phyloP scores from a whole-genome alignment of 2,329 filamentous ascomycete genomes.

The Pseudogymnoascus sp. region DNA sequence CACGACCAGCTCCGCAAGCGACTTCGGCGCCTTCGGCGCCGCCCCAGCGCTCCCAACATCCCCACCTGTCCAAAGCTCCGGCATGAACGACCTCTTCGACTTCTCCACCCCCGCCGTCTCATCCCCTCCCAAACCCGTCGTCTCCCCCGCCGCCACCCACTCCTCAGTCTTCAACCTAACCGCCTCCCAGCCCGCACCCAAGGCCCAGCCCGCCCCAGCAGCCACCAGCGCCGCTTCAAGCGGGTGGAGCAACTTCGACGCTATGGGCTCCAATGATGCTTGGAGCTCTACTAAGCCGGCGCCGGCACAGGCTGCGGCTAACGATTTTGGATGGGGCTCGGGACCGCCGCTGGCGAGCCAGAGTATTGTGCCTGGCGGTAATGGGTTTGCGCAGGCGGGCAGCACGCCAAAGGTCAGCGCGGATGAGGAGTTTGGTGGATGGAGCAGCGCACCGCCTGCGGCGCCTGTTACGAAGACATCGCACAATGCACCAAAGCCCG shows the following conservation, averaged over 20 bases:
- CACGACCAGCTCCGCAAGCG: conserved; percentile 47
- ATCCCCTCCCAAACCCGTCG: conserved; percentile 32
- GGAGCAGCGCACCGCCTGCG: conserved; percentile 66
- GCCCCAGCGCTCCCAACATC: conserved; percentile 32
- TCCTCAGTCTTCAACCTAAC: conserved; percentile 79
- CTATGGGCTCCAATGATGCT: conserved; percentile 76
- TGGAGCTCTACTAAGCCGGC: conserved; percentile 52
- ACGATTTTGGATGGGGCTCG: conserved; percentile 54
- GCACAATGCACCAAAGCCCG: conserved; percentile 43
- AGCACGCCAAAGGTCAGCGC: conserved; percentile 57
- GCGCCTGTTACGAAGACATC: conserved; percentile 36
- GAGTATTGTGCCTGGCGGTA: conserved; percentile 52
- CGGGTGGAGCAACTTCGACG: conserved; percentile 49
- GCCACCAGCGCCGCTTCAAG: conserved; percentile 24
- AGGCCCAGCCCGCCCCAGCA: conserved; percentile 34
- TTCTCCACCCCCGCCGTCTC: conserved; percentile 48
- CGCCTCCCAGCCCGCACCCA: conserved; percentile 31
- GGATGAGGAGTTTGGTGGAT: conserved; percentile 94
- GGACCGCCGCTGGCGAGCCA: conserved; percentile 46
- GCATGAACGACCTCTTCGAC: conserved; percentile 76
- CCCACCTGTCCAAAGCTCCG: conserved; percentile 38
- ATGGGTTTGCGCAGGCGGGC: conserved; percentile 39
- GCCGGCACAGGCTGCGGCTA: conserved; percentile 35
- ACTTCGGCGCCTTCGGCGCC: conserved; percentile 53
- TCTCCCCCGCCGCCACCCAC: conserved; percentile 32